Percentiles rank a stretch among this genome's conserved stretches.
phyloP scores from a whole-genome alignment of 2,329 filamentous ascomycete species.

The Tympanopsis confertula region DNA sequence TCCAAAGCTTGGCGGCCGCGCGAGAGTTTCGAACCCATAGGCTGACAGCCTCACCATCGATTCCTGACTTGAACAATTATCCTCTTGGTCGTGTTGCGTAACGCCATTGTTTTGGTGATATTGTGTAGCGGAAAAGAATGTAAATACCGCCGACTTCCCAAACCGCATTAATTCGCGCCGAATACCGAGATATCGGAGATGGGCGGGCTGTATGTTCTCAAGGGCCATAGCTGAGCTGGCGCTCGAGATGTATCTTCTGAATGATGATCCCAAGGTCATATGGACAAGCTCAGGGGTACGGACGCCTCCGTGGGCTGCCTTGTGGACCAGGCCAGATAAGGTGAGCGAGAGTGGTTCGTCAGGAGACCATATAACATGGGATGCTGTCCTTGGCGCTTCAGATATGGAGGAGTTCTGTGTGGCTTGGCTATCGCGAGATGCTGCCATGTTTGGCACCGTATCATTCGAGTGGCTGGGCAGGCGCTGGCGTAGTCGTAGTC shows the following conservation, averaged over 20 bases:
- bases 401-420: background rate
- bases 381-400: background rate
- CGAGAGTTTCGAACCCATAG: too few relatives aligned
- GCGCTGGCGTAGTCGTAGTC: background rate
- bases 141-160: slow-evolving; percentile 28
- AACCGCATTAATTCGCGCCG: slow-evolving; percentile 20
- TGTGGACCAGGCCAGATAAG: slow-evolving; percentile 19
- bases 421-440: slow-evolving; percentile 7
- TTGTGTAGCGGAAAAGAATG: slow-evolving; percentile 23
- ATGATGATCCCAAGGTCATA: slow-evolving; percentile 20
- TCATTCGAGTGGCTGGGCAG: background rate
- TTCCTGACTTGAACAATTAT: too few relatives aligned
- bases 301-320: slow-evolving; percentile 16
- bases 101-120: too few relatives aligned
- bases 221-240: slow-evolving; percentile 16
- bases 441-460: background rate
- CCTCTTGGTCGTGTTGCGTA: too few relatives aligned
- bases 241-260: slow-evolving; percentile 20
- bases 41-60: too few relatives aligned
- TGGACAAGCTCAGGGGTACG: slow-evolving; percentile 22
- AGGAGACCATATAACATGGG: slow-evolving; percentile 13
- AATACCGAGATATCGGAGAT: slow-evolving; percentile 25
- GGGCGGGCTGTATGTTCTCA: slow-evolving; percentile 22
- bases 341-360: slow-evolving; percentile 20
- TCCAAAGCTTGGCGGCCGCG: too few relatives aligned